Conservation (phyloP, 768 basidiomycete species). For the Cystofilobasidium bisporidii region DNA sequence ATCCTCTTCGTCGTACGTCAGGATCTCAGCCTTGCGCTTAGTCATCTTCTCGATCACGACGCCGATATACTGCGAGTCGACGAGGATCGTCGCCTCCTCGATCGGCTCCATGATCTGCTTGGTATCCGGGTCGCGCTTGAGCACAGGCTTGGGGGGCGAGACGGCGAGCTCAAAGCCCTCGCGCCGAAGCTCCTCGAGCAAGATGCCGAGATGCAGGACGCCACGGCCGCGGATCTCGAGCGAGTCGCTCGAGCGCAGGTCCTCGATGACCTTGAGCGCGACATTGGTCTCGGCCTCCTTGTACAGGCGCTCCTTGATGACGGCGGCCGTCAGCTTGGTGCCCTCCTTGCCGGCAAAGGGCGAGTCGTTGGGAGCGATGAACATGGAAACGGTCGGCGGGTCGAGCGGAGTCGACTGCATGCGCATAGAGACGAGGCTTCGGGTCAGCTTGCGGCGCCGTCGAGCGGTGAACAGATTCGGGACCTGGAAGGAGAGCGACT, state of each 20-base stretch:
- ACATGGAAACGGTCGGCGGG: conserved; percentile 29
- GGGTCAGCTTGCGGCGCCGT: too few species aligned
- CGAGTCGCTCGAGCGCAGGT: conserved; percentile 9
- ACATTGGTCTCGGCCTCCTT: conserved; percentile 29
- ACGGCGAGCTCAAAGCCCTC: conserved; percentile 28
- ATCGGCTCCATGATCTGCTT: conserved; percentile 22
- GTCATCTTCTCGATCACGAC: conserved; percentile 27
- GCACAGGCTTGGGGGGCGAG: conserved; percentile 19
- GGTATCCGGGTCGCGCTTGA: conserved; percentile 16
- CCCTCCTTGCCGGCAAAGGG: conserved; percentile 28
- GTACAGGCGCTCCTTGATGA: conserved; percentile 28
- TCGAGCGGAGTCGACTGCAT: conserved; percentile 28
- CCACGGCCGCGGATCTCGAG: conserved; percentile 29
- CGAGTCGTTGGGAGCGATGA: conserved; percentile 27
- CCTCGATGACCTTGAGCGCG: conserved; percentile 25
- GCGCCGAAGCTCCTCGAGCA: conserved; percentile 27
- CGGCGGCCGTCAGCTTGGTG: conserved; percentile 22
- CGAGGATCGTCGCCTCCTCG: conserved; percentile 27
- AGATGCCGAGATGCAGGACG: conserved; percentile 28
- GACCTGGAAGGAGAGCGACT: background rate
- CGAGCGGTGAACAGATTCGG: too few species aligned
- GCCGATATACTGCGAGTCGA: conserved; percentile 25
- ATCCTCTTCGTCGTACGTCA: conserved; percentile 26
- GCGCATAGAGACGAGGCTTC: too few species aligned
- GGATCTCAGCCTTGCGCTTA: conserved; percentile 27